These are phyloP conservation scores for Diaporthe sp. DNA, from an alignment of 2,329 filamentous ascomycete genomes.

Conservation along the genomic window DNA sequence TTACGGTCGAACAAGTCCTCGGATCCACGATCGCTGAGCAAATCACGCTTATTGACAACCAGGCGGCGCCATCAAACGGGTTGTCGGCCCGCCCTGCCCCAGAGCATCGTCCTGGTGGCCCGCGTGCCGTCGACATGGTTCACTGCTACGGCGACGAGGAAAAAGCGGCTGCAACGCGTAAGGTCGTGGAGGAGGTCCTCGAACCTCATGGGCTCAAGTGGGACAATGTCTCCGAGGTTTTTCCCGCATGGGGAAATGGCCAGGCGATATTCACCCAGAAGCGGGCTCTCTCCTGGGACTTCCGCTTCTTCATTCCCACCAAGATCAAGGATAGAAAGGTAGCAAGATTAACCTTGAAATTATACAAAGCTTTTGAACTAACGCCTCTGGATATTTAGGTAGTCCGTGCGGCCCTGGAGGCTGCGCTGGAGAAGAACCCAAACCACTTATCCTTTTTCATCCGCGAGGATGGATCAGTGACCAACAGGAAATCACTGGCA, in stretches of 20 bases:
- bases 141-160: conserved; percentile 4
- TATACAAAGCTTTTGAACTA: neutral
- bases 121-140: neutral
- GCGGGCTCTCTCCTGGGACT: conserved; percentile 5
- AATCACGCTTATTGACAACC: neutral
- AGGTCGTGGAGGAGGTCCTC: neutral
- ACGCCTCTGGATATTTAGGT: neutral
- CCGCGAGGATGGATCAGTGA: conserved; percentile 12
- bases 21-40: neutral
- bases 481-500: conserved; percentile 1
- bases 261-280: conserved; percentile 16
- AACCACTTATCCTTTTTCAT: neutral
- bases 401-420: neutral
- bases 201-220: neutral
- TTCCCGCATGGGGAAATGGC: neutral
- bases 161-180: neutral
- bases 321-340: conserved; percentile 1
- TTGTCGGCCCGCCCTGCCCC: neutral
- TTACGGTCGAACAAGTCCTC: conserved; percentile 1
- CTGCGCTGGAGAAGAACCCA: conserved; percentile 9
- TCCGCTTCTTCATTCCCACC: neutral
- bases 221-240: neutral
- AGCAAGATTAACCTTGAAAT: neutral
- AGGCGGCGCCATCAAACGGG: neutral
- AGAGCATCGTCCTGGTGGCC: neutral